These are phyloP conservation scores for Phallus indusiatus DNA, from an alignment of 768 basidiomycete species.

Conservation along the genomic window DNA sequence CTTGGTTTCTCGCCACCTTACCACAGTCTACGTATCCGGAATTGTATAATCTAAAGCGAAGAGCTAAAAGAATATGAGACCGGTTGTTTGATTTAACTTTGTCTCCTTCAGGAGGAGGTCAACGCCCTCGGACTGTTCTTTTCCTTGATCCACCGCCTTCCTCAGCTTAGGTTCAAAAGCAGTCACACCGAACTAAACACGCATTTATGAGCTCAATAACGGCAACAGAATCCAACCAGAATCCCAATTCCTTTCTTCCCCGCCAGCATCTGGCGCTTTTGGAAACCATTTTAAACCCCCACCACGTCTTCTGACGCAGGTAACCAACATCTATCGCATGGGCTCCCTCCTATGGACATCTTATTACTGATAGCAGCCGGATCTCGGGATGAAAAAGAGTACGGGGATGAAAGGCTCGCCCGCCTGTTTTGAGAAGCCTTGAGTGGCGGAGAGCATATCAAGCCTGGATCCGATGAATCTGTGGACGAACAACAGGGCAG, in stretches of 20 bases:
- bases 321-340: constrained; percentile 82
- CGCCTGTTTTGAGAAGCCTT: constrained; percentile 26
- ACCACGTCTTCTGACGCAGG: constrained; percentile 33
- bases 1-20: too few species aligned
- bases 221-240: too few species aligned
- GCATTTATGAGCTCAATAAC: constrained; percentile 26
- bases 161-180: background rate
- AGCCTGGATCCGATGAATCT: constrained; percentile 8
- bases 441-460: constrained; percentile 27
- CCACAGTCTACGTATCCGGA: too few species aligned
- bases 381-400: constrained; percentile 78
- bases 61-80: too few species aligned
- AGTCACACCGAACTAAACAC: background rate
- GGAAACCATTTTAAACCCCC: constrained; percentile 16
- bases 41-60: too few species aligned
- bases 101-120: too few species aligned
- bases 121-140: constrained; percentile 56
- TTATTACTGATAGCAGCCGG: constrained; percentile 92
- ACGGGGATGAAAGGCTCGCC: constrained; percentile 78
- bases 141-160: constrained; percentile 41
- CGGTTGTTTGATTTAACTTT: too few species aligned
- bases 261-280: background rate
- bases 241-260: background rate
- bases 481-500: constrained; percentile 27
- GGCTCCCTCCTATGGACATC: constrained; percentile 89